Conservation (phyloP, 2,329 filamentous ascomycete species). For the Elsinoe necatrix region DNA sequence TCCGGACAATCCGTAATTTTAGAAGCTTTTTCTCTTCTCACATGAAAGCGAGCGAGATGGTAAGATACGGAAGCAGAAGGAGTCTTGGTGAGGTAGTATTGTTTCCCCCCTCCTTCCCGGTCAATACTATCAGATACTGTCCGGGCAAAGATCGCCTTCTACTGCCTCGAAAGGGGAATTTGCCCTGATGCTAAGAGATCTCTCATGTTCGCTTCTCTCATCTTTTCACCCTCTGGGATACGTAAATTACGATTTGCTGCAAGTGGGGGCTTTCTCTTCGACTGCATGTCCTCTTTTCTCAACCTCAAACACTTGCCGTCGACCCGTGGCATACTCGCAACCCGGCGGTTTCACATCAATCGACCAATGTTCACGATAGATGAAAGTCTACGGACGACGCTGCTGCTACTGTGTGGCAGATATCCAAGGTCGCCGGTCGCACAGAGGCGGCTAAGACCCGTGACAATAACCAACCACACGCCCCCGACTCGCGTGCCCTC, state of each 20-base stretch:
- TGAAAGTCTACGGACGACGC: neutral
- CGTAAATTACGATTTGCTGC: slow-evolving; percentile 1
- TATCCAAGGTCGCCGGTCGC: neutral
- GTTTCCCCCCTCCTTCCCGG: neutral
- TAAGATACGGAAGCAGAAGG: neutral
- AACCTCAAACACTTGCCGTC: neutral
- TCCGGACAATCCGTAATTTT: slow-evolving; percentile 1
- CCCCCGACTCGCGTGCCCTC: slow-evolving; percentile 7
- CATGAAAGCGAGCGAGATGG: neutral
- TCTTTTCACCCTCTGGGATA: neutral
- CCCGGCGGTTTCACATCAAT: neutral
- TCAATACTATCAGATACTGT: neutral
- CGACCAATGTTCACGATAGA: neutral
- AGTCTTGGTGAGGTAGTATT: neutral
- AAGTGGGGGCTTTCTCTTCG: neutral
- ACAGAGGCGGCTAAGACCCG: neutral
- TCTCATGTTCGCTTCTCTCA: neutral
- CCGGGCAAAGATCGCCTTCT: slow-evolving; percentile 5
- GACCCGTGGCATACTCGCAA: neutral
- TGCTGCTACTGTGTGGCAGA: neutral
- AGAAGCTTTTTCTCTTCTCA: neutral
- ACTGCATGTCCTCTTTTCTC: neutral
- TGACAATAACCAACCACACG: neutral
- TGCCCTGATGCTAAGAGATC: neutral
- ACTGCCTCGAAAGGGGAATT: neutral